Evolutionary conservation across 2,329 filamentous ascomycete genomes (phyloP).

Genomic region (Monosporascus cannonballus): DNA sequence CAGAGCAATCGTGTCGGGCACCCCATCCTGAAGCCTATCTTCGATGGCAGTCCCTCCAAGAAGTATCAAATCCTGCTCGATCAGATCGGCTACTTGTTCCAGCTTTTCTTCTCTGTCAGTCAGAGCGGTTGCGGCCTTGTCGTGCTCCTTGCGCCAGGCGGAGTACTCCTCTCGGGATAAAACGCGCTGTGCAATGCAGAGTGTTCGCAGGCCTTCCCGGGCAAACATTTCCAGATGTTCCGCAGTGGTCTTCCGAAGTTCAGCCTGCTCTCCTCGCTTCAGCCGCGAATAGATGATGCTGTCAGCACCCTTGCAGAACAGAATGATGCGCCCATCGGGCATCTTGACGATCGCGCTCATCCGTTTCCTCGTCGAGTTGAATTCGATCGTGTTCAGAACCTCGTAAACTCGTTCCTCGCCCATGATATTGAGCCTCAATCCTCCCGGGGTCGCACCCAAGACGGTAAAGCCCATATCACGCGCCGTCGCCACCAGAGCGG

Average conservation of each 20-base stretch:
- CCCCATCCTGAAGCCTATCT: conserved; percentile 91
- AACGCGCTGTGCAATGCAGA: conserved; percentile 84
- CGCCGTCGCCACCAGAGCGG: conserved; percentile 87
- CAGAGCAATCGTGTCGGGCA: conserved; percentile 89
- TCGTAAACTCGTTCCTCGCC: conserved; percentile 80
- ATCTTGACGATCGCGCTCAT: conserved; percentile 97
- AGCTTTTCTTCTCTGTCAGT: conserved; percentile 87
- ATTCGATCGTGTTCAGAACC: conserved; percentile 91
- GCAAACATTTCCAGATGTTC: conserved; percentile 97
- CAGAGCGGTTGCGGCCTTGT: conserved; percentile 77
- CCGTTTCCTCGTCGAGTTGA: conserved; percentile 92
- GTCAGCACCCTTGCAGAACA: conserved; percentile 97
- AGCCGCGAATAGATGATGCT: conserved; percentile 94
- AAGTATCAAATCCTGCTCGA: conserved; percentile 83
- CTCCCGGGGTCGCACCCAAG: conserved; percentile 70
- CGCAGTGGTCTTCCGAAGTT: conserved; percentile 76
- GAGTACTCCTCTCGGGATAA: conserved; percentile 78
- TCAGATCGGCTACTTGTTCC: conserved; percentile 80
- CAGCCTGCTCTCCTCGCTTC: conserved; percentile 75
- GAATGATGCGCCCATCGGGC: conserved; percentile 81
- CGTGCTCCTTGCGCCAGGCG: conserved; percentile 79
- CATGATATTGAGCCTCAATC: conserved; percentile 79
- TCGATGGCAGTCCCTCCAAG: conserved; percentile 95
- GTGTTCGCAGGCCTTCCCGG: conserved; percentile 84
- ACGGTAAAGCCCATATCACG: conserved; percentile 95